A percentile compares a stretch with the other conserved stretches of the same genome.
phyloP scores from a whole-genome alignment of 495 filamentous ascomycete genomes.

The Aspergillus nidulans region DNA sequence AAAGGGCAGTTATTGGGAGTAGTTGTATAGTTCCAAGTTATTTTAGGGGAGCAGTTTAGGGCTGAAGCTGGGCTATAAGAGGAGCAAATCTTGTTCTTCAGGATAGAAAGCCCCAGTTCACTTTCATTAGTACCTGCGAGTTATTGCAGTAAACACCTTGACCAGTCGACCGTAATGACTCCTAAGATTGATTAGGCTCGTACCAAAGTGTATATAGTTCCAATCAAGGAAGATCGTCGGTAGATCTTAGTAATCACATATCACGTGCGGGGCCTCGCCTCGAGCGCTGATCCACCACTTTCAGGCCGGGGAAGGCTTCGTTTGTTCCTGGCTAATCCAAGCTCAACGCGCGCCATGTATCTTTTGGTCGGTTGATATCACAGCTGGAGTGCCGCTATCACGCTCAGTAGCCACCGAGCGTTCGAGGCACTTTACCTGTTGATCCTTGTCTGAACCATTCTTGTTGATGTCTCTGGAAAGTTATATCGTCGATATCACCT shows the following conservation, averaged over 20 bases:
- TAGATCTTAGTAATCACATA: neutral
- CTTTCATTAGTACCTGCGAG: neutral
- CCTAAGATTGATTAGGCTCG: too few relatives aligned
- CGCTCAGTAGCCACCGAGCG: too few relatives aligned
- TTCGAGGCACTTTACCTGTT: neutral
- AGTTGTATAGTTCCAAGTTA: constrained; percentile 14
- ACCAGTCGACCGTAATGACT: too few relatives aligned
- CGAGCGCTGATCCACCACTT: neutral
- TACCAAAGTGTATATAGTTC: neutral
- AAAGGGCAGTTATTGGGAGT: constrained; percentile 13
- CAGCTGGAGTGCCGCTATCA: neutral
- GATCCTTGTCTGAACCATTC: neutral
- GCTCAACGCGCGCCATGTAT: neutral
- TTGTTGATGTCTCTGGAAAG: too few relatives aligned
- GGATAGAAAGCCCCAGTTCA: neutral
- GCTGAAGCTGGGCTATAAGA: constrained; percentile 11
- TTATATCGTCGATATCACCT: constrained; percentile 2
- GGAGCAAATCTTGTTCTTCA: neutral
- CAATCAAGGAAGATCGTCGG: neutral
- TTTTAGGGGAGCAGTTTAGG: constrained; percentile 14
- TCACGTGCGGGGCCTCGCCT: constrained; percentile 1
- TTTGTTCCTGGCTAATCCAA: neutral
- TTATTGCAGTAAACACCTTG: neutral
- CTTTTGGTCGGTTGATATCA: constrained; percentile 1
- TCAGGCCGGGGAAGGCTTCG: constrained; percentile 1